A percentile compares a stretch with the other conserved stretches of the same genome.
These are phyloP conservation scores for Rehmannia glutinosa DNA, from an alignment of 257 asterid genomes.

Conservation along the genomic window DNA sequence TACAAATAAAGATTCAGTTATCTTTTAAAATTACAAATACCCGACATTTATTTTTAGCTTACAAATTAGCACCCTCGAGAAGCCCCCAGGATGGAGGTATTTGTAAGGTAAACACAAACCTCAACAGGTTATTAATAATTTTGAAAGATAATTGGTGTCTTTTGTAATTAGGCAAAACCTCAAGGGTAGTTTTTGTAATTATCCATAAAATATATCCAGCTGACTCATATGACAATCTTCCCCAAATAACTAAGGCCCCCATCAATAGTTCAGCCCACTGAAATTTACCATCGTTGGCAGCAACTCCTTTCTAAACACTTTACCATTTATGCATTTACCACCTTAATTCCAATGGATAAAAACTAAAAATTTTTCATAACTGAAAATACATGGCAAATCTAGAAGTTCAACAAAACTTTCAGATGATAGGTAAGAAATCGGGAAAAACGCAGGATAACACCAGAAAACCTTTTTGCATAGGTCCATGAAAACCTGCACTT, in stretches of 20 bases:
- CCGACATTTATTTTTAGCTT: too few relatives aligned
- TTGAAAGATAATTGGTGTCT: too few relatives aligned
- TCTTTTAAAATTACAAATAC: too few relatives aligned
- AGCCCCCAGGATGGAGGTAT: too few relatives aligned
- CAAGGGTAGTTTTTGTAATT: too few relatives aligned
- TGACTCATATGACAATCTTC: too few relatives aligned
- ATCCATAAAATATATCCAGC: too few relatives aligned
- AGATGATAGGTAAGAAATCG: neutral
- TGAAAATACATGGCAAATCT: slow-evolving; percentile 12
- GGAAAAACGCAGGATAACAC: slow-evolving; percentile 7
- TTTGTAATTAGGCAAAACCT: too few relatives aligned
- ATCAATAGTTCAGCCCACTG: neutral
- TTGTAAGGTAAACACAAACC: too few relatives aligned
- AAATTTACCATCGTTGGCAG: neutral
- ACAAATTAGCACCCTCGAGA: too few relatives aligned
- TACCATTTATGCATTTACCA: neutral
- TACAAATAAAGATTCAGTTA: too few relatives aligned
- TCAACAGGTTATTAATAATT: too few relatives aligned
- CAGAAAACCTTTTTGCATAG: neutral
- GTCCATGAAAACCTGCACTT: slow-evolving; percentile 14
- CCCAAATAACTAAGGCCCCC: neutral
- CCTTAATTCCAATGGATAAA: neutral
- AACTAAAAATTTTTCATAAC: neutral
- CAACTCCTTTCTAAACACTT: neutral
- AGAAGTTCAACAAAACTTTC: slow-evolving; percentile 9